Percentiles rank a stretch among this genome's conserved stretches.
These are phyloP conservation scores for Yarrowia sp. DNA, from an alignment of 805 yeast species.

Conservation along the genomic window DNA sequence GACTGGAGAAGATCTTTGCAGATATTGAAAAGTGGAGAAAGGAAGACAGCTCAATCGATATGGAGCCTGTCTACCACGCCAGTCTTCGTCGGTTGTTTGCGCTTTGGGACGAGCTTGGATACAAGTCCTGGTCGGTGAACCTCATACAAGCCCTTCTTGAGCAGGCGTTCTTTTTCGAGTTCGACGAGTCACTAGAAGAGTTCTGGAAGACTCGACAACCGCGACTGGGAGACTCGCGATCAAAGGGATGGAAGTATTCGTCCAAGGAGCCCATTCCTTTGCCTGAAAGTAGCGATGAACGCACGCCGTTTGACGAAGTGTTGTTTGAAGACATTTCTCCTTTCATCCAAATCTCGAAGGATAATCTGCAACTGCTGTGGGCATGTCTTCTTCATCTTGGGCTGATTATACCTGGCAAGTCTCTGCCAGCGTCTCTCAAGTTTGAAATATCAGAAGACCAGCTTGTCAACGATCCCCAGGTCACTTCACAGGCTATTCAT, in stretches of 20 bases:
- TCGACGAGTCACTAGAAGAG: not conserved
- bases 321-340: slow-evolving; percentile 7
- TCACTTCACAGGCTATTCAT: not conserved
- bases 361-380: not conserved
- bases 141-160: not conserved
- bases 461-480: not conserved
- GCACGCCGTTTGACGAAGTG: slow-evolving; percentile 4
- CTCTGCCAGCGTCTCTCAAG: not conserved
- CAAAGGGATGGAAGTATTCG: slow-evolving; percentile 17
- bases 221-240: not conserved
- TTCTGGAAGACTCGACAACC: slow-evolving; percentile 16
- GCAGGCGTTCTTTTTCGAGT: not conserved
- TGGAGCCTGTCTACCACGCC: slow-evolving; percentile 3
- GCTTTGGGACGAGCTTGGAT: not conserved
- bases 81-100: not conserved
- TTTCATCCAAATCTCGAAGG: not conserved
- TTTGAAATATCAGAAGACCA: slow-evolving; percentile 1
- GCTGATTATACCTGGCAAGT: not conserved
- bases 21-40: not conserved
- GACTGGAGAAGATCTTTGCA: not conserved
- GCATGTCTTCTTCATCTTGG: not conserved
- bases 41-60: not conserved
- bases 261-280: not conserved
- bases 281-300: not conserved
- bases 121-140: not conserved